A percentile compares a stretch with the other conserved stretches of the same genome.
Conservation (phyloP, 257 asterid genomes). For the Fraxinus quadrangulata region DNA sequence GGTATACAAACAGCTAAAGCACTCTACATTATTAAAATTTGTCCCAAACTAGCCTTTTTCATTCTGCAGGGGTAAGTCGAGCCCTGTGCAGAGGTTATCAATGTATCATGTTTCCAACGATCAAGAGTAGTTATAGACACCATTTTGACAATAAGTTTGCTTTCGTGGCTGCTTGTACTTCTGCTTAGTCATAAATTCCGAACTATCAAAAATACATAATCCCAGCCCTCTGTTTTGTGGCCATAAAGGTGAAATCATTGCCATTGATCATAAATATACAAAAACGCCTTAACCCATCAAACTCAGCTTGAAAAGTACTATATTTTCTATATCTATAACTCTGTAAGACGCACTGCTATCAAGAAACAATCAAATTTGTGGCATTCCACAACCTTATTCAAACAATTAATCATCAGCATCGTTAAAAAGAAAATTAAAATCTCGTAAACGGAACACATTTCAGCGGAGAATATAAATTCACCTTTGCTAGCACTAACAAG, state of each 20-base stretch:
- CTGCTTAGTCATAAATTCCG: background rate
- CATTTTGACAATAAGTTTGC: background rate
- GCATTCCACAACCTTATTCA: conserved; percentile 5
- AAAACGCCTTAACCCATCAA: background rate
- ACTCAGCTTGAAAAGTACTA: background rate
- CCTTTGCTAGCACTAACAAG: conserved; percentile 99
- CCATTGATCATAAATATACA: background rate
- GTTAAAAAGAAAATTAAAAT: background rate
- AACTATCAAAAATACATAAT: background rate
- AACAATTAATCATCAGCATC: conserved; percentile 3
- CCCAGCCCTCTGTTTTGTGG: background rate
- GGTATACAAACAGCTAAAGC: background rate
- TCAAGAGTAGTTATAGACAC: background rate
- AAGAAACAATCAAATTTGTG: background rate
- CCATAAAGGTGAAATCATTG: background rate
- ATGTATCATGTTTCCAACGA: background rate
- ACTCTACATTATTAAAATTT: background rate
- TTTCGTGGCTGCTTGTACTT: background rate
- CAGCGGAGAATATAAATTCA: conserved; percentile 29
- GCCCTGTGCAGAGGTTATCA: background rate
- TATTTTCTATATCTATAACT: background rate
- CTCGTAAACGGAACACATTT: background rate
- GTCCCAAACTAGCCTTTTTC: background rate
- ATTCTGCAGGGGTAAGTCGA: background rate
- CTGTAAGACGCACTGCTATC: background rate